phyloP scores from a whole-genome alignment of 2,329 filamentous ascomycete species.

The Colletotrichum sp. region DNA sequence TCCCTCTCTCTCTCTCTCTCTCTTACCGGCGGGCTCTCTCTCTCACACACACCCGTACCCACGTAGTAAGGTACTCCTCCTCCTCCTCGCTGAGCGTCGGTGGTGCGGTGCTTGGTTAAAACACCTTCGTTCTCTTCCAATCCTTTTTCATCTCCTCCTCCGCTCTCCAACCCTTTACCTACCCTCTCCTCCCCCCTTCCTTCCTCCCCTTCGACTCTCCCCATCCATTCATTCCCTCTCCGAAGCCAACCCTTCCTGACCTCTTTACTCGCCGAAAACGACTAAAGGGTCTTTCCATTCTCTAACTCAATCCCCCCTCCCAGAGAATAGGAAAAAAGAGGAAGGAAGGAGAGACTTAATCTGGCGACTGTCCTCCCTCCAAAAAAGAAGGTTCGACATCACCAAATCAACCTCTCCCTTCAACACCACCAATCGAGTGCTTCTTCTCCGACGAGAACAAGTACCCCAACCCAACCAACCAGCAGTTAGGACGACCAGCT shows the following conservation, averaged over 20 bases:
- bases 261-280: constrained; percentile 31
- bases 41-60: not conserved
- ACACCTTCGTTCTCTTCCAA: constrained; percentile 52
- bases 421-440: not conserved
- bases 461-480: not conserved
- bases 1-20: not conserved
- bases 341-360: constrained; percentile 23
- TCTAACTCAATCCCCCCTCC: not conserved
- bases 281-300: constrained; percentile 24
- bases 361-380: constrained; percentile 28
- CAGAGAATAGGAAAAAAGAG: constrained; percentile 24
- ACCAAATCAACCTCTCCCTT: not conserved
- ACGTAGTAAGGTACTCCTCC: not conserved
- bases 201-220: constrained; percentile 40
- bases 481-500: not conserved
- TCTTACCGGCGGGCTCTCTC: not conserved
- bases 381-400: not conserved
- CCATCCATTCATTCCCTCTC: constrained; percentile 62
- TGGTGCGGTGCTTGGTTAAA: constrained; percentile 37
- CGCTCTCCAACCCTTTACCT: constrained; percentile 57
- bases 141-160: constrained; percentile 60
- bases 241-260: constrained; percentile 54
- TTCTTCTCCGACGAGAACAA: not conserved
- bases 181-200: constrained; percentile 38
- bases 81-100: not conserved